Evolutionary conservation across 345 rosid species (phyloP).

Genomic region (Microthlaspi erraticum): DNA sequence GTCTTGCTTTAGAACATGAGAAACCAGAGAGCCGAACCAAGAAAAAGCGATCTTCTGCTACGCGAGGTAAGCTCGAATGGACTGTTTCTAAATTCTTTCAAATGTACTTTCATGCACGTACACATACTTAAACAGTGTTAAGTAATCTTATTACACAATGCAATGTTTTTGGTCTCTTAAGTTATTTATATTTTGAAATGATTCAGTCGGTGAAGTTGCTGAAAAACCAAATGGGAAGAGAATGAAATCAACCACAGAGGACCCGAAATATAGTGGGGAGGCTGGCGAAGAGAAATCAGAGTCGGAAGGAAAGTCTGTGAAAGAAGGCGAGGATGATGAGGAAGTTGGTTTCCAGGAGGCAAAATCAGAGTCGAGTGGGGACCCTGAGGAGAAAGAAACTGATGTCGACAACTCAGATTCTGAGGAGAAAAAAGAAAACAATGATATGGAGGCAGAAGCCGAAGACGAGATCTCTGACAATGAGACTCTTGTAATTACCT

Average conservation of each 20-base stretch:
- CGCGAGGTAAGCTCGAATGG: constrained; percentile 49
- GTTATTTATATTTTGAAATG: constrained; percentile 39
- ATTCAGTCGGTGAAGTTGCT: constrained; percentile 50
- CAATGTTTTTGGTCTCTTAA: constrained; percentile 9
- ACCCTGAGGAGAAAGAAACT: constrained; percentile 46
- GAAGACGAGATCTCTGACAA: constrained; percentile 68
- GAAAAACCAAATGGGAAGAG: constrained; percentile 53
- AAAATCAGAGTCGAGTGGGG: constrained; percentile 50
- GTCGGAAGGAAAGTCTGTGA: constrained; percentile 48
- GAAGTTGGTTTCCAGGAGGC: constrained; percentile 50
- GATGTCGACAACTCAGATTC: constrained; percentile 51
- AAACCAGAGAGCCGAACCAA: constrained; percentile 53
- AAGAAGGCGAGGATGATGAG: constrained; percentile 44
- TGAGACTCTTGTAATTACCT: constrained; percentile 83
- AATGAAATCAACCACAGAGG: constrained; percentile 49
- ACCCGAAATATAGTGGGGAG: constrained; percentile 44
- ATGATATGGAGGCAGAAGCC: constrained; percentile 43
- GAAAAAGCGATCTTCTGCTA: constrained; percentile 50
- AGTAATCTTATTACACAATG: constrained; percentile 14
- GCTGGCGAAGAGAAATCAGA: constrained; percentile 55
- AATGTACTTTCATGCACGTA: constrained; percentile 3
- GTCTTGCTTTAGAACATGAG: constrained; percentile 48
- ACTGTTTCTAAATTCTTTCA: constrained; percentile 22
- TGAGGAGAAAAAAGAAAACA: constrained; percentile 49
- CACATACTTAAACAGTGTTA: constrained; percentile 4